A percentile compares a stretch with the other conserved stretches of the same genome.
Conservation (phyloP, 164 flowering plant species). For the Aristolochia contorta region DNA sequence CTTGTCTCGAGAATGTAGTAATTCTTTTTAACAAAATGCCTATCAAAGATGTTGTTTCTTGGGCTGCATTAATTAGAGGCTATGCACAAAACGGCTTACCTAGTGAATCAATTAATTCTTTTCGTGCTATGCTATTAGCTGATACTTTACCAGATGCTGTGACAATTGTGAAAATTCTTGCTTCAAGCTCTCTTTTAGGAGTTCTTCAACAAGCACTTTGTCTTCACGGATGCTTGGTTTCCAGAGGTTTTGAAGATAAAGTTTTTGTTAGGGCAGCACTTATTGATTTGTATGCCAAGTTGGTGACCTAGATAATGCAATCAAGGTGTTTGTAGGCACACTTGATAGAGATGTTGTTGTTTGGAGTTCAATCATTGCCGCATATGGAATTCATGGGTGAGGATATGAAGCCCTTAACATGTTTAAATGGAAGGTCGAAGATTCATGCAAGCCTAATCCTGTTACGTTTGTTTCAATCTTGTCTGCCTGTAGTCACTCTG, state of each 20-base stretch:
- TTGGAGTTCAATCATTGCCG: slow-evolving; percentile 55
- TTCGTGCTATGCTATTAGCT: slow-evolving; percentile 30
- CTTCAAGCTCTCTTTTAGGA: slow-evolving; percentile 42
- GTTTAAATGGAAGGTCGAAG: slow-evolving; percentile 28
- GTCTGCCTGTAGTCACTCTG: slow-evolving; percentile 53
- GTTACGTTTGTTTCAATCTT: slow-evolving; percentile 44
- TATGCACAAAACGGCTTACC: slow-evolving; percentile 41
- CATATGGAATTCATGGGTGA: slow-evolving; percentile 42
- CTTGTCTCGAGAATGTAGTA: slow-evolving; percentile 32
- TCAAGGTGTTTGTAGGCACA: slow-evolving; percentile 22
- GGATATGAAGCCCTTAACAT: slow-evolving; percentile 33
- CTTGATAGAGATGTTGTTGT: slow-evolving; percentile 33
- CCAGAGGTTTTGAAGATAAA: slow-evolving; percentile 29
- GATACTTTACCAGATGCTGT: slow-evolving; percentile 40
- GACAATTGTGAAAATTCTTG: slow-evolving; percentile 40
- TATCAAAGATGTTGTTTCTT: slow-evolving; percentile 43
- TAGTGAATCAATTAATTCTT: slow-evolving; percentile 27
- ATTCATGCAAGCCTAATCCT: slow-evolving; percentile 33
- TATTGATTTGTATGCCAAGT: slow-evolving; percentile 49
- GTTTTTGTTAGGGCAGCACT: slow-evolving; percentile 42
- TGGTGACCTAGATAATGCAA: slow-evolving; percentile 34
- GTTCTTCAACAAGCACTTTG: slow-evolving; percentile 40
- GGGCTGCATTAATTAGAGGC: slow-evolving; percentile 44
- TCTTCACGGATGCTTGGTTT: slow-evolving; percentile 38
- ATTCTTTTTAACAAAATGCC: slow-evolving; percentile 31